Conservation (phyloP, 169 alveolate species). For the Cryptosporidium meleagridis region DNA sequence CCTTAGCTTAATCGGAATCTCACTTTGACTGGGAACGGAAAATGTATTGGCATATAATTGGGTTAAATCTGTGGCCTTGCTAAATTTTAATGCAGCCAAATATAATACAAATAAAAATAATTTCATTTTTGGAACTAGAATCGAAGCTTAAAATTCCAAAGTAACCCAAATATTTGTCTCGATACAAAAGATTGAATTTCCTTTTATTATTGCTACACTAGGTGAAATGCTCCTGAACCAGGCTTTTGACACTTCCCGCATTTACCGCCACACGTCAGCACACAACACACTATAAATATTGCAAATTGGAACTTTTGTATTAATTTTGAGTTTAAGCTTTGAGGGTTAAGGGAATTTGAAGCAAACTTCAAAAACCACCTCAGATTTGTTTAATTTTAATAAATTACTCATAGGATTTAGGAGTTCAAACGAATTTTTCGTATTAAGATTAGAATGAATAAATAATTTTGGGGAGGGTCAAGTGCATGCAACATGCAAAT, state of each 20-base stretch:
- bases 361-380: not conserved
- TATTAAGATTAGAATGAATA: not conserved
- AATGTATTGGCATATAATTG: not conserved
- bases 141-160: not conserved
- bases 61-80: not conserved
- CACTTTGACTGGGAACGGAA: not conserved
- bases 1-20: slow-evolving; percentile 13
- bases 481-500: slow-evolving; percentile 5
- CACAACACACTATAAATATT: slow-evolving; percentile 12
- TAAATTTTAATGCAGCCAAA: not conserved
- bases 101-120: not conserved
- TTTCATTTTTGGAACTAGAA: not conserved
- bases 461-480: not conserved
- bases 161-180: not conserved
- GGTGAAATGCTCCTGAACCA: not conserved
- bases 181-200: not conserved
- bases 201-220: not conserved
- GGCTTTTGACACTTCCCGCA: slow-evolving; percentile 15
- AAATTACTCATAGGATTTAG: not conserved
- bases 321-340: not conserved
- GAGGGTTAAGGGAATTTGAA: not conserved
- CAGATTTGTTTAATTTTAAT: not conserved
- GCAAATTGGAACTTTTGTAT: not conserved
- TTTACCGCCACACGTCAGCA: slow-evolving; percentile 27
- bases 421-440: not conserved